Evolutionary conservation across 805 yeast genomes (phyloP), one percentile per base, ranked within the genome.

Genomic region (Candida multigemmis): DNA sequence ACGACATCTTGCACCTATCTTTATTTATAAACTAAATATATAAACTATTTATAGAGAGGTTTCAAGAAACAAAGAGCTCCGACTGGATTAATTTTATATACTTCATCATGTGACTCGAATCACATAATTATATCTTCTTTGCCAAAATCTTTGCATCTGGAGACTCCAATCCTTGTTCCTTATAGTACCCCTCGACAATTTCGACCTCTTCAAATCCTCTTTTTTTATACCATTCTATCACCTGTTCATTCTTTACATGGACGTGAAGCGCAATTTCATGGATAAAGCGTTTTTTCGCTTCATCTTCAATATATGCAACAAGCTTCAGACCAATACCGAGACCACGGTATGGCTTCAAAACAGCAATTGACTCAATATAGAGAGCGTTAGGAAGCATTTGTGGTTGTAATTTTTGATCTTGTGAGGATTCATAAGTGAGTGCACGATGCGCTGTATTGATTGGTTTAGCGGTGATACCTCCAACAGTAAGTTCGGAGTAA

Each of bases 401-500:
- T 9, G 40, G 38, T 21, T 40, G 44, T 10, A 49, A 37, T n/a
- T 31, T 39, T 21, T 48, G 53, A 20, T 41, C 46, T n/a, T 38
- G 36, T 15, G 49, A 37, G 4, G 60, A 40, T n/a, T 56, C 60
- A 22, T 34, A 36, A 14, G 19, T 31, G 5, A 27, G 27, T 19
- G 27, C 27, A 8, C 31, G 34, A 24, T 63, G 58, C 9, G 56
- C 40, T 12, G 71, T 59, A 31, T 65, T 62, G 28, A 67, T 53
- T 6, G 63, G 51, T 37, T 60, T 64, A 30, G 80, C 77, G 34
- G 76, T 74, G 25, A 85, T 56, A 4, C 75, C 78, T 10, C 91
- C 95, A 4, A 85, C 89, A 6, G 94, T 85, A 5, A 81, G 69
- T 42, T 80, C 94, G 25, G 78, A 69, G 50, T 65, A 79, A 52